These are phyloP conservation scores for Boeremia exigua DNA, from an alignment of 2,329 filamentous ascomycete species.

Conservation along the genomic window DNA sequence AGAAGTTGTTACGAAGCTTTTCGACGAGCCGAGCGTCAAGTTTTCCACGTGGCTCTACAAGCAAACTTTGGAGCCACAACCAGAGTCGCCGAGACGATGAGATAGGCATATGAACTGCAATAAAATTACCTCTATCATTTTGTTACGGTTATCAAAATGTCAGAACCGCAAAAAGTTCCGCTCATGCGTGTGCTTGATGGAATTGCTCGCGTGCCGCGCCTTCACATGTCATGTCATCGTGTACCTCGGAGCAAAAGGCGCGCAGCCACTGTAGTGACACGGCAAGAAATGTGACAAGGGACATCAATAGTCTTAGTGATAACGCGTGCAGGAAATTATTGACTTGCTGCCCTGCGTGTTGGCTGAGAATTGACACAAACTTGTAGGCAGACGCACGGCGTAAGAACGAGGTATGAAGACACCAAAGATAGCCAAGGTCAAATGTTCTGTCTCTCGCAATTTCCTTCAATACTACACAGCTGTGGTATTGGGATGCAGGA, in stretches of 20 bases:
- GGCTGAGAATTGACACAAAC: neutral
- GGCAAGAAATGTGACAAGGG: neutral
- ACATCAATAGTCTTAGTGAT: neutral
- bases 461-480: too few species aligned
- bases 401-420: too few species aligned
- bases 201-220: neutral
- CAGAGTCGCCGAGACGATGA: conserved; percentile 15
- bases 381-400: too few species aligned
- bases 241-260: neutral
- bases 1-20: conserved; percentile 44
- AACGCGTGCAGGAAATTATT: conserved; percentile 9
- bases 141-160: neutral
- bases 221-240: conserved; percentile 12
- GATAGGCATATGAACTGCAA: neutral
- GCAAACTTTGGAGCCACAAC: conserved; percentile 45
- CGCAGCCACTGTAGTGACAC: neutral
- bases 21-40: conserved; percentile 61
- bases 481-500: too few species aligned
- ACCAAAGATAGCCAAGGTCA: too few species aligned
- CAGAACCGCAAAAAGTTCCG: neutral
- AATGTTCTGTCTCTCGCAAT: too few species aligned
- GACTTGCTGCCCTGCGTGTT: conserved; percentile 1
- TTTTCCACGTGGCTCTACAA: conserved; percentile 60
- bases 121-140: neutral
- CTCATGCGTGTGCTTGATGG: neutral